These are phyloP conservation scores for Phytophthora hybrid DNA, from an alignment of 352 stramenopile genomes.

Conservation along the genomic window DNA sequence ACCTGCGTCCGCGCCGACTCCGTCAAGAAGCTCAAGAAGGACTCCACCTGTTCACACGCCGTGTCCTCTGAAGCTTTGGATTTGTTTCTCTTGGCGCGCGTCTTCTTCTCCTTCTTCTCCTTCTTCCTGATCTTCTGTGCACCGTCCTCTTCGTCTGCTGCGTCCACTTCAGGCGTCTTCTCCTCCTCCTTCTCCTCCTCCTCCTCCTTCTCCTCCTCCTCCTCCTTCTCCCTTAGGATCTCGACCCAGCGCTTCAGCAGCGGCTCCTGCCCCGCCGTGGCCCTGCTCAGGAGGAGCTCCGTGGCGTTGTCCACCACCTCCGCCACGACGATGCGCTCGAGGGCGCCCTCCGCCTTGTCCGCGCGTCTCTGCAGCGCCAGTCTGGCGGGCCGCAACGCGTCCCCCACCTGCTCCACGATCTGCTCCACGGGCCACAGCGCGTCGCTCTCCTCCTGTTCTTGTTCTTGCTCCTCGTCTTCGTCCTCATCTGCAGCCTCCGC, in stretches of 20 bases:
- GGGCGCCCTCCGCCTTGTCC: constrained; percentile 34
- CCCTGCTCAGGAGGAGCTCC: constrained; percentile 68
- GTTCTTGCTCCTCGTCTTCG: constrained; percentile 23
- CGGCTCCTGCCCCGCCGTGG: constrained; percentile 37
- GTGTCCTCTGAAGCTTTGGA: constrained; percentile 32
- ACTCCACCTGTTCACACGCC: constrained; percentile 54
- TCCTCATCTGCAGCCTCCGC: constrained; percentile 15
- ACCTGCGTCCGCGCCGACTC: constrained; percentile 25
- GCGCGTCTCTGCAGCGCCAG: constrained; percentile 35
- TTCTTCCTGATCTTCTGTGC: constrained; percentile 34
- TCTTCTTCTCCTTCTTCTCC: constrained; percentile 41
- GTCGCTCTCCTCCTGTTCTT: constrained; percentile 23
- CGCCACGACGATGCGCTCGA: constrained; percentile 53
- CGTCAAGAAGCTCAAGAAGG: constrained; percentile 63
- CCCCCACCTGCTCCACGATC: constrained; percentile 46
- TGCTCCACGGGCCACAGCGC: constrained; percentile 36
- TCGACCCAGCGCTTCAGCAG: constrained; percentile 57
- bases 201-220: too few species aligned
- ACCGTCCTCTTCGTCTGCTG: background rate
- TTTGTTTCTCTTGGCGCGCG: constrained; percentile 39
- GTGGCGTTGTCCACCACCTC: constrained; percentile 76
- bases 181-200: constrained; percentile 34
- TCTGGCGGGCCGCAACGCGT: constrained; percentile 43
- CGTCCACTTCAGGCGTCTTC: constrained; percentile 12
- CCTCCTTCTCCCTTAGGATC: constrained; percentile 41